Conservation (phyloP, 495 filamentous ascomycete species). For the Glarea lozoyensis region DNA sequence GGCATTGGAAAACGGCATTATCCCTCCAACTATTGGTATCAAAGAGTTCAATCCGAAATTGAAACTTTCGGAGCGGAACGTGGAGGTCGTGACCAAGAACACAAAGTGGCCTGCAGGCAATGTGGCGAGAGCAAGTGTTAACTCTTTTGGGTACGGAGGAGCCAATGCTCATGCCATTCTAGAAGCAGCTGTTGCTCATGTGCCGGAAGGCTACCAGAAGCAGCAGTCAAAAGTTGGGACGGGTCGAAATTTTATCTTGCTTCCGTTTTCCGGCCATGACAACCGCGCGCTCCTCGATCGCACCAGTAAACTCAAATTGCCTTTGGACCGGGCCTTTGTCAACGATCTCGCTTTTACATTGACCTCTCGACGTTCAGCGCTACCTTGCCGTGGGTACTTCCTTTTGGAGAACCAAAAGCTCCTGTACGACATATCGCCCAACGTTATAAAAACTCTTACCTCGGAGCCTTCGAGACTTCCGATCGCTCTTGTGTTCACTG, state of each 20-base stretch:
- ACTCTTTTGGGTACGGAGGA: slow-evolving; percentile 47
- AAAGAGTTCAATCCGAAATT: slow-evolving; percentile 24
- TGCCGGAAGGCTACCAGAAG: background rate
- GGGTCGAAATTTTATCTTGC: background rate
- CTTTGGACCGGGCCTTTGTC: background rate
- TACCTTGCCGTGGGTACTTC: background rate
- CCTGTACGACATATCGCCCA: background rate
- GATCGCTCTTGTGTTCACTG: slow-evolving; percentile 6
- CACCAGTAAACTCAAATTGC: background rate
- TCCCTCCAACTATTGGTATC: slow-evolving; percentile 33
- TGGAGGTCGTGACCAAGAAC: slow-evolving; percentile 12
- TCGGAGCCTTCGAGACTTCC: background rate
- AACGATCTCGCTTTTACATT: background rate
- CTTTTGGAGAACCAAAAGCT: background rate
- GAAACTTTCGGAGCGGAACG: slow-evolving; percentile 24
- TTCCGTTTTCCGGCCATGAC: background rate
- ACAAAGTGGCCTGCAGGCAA: background rate
- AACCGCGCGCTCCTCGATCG: background rate
- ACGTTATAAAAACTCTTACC: background rate
- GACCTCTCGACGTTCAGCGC: background rate
- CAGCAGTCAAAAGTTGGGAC: background rate
- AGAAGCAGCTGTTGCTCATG: slow-evolving; percentile 25
- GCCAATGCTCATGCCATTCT: slow-evolving; percentile 46
- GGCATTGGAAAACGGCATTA: slow-evolving; percentile 45
- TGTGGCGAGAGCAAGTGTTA: background rate